These are phyloP conservation scores for Russula sp. DNA, from an alignment of 768 basidiomycete species.

Conservation along the genomic window DNA sequence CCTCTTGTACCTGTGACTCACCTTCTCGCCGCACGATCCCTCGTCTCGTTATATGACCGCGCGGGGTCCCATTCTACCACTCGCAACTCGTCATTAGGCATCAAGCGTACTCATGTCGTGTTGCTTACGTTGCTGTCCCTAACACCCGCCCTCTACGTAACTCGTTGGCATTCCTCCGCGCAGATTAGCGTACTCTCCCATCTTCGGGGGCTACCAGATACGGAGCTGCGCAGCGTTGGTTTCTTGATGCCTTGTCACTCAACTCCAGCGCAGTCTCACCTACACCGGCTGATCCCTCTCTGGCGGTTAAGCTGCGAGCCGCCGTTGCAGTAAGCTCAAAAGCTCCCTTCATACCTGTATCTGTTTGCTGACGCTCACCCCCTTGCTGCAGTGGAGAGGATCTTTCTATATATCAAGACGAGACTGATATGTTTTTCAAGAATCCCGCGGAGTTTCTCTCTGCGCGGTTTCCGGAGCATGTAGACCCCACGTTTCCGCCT, in stretches of 20 bases:
- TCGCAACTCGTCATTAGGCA: neutral
- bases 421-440: conserved; percentile 76
- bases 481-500: conserved; percentile 58
- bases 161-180: conserved; percentile 71
- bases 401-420: conserved; percentile 59
- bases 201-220: conserved; percentile 48
- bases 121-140: conserved; percentile 46
- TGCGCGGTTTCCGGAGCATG: conserved; percentile 56
- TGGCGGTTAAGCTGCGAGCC: conserved; percentile 96
- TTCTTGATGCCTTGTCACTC: conserved; percentile 97
- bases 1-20: conserved; percentile 83
- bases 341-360: conserved; percentile 16
- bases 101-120: conserved; percentile 9
- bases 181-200: conserved; percentile 73
- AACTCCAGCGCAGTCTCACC: conserved; percentile 83
- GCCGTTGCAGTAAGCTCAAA: conserved; percentile 56
- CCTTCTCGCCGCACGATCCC: conserved; percentile 66
- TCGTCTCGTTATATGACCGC: conserved; percentile 39
- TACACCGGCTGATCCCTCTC: conserved; percentile 66
- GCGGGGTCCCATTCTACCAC: conserved; percentile 15
- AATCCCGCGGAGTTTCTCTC: conserved; percentile 62
- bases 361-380: neutral
- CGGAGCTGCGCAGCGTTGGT: conserved; percentile 53
- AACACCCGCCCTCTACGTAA: conserved; percentile 60
- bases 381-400: conserved; percentile 41